Evolutionary conservation across 768 basidiomycete species (phyloP).

Genomic region (Lactarius psammicola): DNA sequence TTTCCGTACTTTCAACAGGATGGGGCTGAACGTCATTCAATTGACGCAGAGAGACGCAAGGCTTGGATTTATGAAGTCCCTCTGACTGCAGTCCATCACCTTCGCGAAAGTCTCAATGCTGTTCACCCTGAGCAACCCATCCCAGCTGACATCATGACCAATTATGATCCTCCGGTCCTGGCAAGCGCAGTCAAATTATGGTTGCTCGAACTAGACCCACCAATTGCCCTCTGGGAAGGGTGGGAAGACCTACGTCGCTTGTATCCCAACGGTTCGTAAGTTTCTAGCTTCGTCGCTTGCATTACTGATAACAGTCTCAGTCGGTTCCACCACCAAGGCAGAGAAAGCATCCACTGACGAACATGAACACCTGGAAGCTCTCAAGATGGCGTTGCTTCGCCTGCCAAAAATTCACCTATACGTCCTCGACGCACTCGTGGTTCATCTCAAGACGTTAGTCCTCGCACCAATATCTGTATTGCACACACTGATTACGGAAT

Average conservation of each 20-base stretch:
- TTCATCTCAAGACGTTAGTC: constrained; percentile 65
- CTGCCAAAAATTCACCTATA: constrained; percentile 77
- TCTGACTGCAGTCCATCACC: constrained; percentile 74
- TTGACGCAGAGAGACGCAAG: constrained; percentile 71
- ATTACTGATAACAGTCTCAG: constrained; percentile 31
- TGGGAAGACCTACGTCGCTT: constrained; percentile 89
- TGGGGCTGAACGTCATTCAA: constrained; percentile 8
- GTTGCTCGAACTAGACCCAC: constrained; percentile 88
- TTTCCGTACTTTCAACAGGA: too few species aligned
- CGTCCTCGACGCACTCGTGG: constrained; percentile 74
- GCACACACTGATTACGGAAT: constrained; percentile 12
- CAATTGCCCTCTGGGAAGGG: constrained; percentile 78
- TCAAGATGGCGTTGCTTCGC: constrained; percentile 61
- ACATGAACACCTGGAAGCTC: constrained; percentile 54
- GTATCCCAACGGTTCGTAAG: constrained; percentile 63
- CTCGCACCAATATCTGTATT: neutral
- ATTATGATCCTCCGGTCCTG: constrained; percentile 83
- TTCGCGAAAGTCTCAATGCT: constrained; percentile 80
- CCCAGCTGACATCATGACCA: constrained; percentile 55
- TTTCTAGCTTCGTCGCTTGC: neutral
- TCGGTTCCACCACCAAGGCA: constrained; percentile 54
- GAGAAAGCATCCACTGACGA: constrained; percentile 55
- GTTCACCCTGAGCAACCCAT: constrained; percentile 54
- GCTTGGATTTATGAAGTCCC: constrained; percentile 96
- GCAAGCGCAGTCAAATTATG: constrained; percentile 86